Evolutionary conservation across 2,329 filamentous ascomycete genomes (phyloP).

Genomic region (Curvularia sp.): DNA sequence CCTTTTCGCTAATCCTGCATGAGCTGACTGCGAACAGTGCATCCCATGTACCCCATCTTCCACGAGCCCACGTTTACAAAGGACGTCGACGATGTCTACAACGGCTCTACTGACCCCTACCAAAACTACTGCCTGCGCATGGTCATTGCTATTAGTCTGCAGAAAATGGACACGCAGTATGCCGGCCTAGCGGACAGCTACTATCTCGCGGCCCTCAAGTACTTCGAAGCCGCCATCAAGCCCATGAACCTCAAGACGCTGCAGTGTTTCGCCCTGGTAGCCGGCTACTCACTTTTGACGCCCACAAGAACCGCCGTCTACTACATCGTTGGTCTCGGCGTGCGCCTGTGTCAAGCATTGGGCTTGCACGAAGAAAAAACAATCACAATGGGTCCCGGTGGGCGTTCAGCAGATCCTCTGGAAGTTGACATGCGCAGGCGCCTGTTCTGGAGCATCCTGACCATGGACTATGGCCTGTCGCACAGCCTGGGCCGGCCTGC

Average conservation of each 20-base stretch:
- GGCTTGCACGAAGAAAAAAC: slow-evolving; percentile 90
- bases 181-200: slow-evolving; percentile 95
- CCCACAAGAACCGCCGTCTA: slow-evolving; percentile 92
- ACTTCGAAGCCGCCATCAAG: slow-evolving; percentile 81
- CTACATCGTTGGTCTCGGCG: slow-evolving; percentile 88
- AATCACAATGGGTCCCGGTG: slow-evolving; percentile 69
- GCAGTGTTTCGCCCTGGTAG: slow-evolving; percentile 87
- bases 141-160: slow-evolving; percentile 92
- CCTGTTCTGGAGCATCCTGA: slow-evolving; percentile 84
- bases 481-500: slow-evolving; percentile 88
- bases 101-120: slow-evolving; percentile 76
- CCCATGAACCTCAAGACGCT: slow-evolving; percentile 90
- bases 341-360: slow-evolving; percentile 86
- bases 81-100: slow-evolving; percentile 82
- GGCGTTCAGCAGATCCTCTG: slow-evolving; percentile 70
- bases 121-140: slow-evolving; percentile 89
- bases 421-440: slow-evolving; percentile 89
- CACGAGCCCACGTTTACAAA: slow-evolving; percentile 81
- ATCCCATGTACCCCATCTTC: slow-evolving; percentile 84
- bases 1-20: neutral
- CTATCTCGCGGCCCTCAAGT: slow-evolving; percentile 86
- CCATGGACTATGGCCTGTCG: slow-evolving; percentile 87
- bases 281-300: slow-evolving; percentile 89
- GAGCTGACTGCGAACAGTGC: slow-evolving; percentile 63
- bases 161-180: slow-evolving; percentile 87